These are phyloP conservation scores for Rhodotorula sp. DNA, from an alignment of 1,284 basidiomycete species.

Conservation along the genomic window DNA sequence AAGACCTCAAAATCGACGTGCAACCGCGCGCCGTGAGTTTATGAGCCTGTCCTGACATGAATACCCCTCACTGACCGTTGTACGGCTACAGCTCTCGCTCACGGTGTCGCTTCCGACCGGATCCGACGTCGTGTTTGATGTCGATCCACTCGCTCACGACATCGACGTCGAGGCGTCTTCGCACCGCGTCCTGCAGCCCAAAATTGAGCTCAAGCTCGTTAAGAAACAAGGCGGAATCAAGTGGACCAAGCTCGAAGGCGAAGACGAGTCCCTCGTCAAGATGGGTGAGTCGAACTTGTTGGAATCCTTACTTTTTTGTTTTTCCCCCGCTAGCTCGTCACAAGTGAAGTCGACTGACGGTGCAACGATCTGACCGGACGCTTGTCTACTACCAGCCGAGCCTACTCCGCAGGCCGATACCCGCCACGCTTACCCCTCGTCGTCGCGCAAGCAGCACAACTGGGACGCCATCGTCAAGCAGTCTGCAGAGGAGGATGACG, in stretches of 20 bases:
- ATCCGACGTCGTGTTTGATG: conserved; percentile 45
- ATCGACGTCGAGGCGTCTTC: conserved; percentile 65
- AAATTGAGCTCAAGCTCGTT: conserved; percentile 69
- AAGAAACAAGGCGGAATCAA: conserved; percentile 62
- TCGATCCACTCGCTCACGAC: conserved; percentile 76
- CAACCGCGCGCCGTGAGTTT: conserved; percentile 24
- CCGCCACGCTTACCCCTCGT: conserved; percentile 44
- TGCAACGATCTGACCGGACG: neutral
- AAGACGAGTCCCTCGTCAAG: conserved; percentile 48
- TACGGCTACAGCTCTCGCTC: conserved; percentile 39
- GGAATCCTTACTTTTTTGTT: neutral
- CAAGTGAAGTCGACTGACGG: neutral
- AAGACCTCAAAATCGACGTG: conserved; percentile 39
- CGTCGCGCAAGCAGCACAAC: conserved; percentile 59
- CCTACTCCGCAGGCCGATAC: neutral
- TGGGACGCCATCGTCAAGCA: conserved; percentile 77
- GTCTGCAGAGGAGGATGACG: conserved; percentile 48
- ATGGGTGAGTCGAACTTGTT: conserved; percentile 14
- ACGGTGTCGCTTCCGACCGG: conserved; percentile 43
- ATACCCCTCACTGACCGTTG: neutral
- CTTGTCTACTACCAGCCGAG: neutral
- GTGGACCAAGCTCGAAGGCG: conserved; percentile 72
- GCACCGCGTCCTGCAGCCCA: conserved; percentile 73
- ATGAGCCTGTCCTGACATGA: too few relatives aligned
- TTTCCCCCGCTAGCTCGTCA: neutral